phyloP scores from a whole-genome alignment of 1,284 basidiomycete species.

The Pseudozyma sp. region DNA sequence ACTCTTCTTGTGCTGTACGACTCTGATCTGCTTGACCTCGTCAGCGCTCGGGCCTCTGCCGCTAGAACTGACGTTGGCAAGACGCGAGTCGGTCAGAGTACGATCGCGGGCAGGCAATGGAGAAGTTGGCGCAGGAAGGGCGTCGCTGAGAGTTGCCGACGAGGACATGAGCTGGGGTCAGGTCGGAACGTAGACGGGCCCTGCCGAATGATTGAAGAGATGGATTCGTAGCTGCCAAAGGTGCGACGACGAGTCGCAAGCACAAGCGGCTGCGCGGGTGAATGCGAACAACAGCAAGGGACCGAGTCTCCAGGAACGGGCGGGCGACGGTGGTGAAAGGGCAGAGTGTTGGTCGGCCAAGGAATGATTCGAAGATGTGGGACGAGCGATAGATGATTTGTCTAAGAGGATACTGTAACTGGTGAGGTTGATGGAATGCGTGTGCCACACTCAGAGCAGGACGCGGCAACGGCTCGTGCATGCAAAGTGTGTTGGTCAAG shows the following conservation, averaged over 20 bases:
- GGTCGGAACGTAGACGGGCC: too few relatives aligned
- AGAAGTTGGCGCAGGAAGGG: background rate
- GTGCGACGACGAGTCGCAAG: too few relatives aligned
- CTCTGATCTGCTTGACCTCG: constrained; percentile 3
- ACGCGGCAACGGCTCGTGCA: too few relatives aligned
- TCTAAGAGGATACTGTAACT: background rate
- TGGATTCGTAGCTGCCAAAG: too few relatives aligned
- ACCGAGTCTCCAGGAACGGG: too few relatives aligned
- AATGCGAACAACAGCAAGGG: too few relatives aligned
- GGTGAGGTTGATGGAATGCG: constrained; percentile 1
- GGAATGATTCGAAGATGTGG: too few relatives aligned
- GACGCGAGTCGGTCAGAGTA: constrained; percentile 25
- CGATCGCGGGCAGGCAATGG: constrained; percentile 19
- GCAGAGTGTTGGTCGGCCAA: too few relatives aligned
- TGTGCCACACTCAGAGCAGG: background rate
- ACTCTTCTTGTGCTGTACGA: constrained; percentile 3
- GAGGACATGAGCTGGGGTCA: constrained; percentile 22
- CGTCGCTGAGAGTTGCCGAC: constrained; percentile 11
- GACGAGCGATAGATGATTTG: background rate
- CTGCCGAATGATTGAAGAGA: too few relatives aligned
- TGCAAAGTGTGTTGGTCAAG: background rate
- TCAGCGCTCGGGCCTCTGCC: constrained; percentile 10
- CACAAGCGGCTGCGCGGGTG: too few relatives aligned
- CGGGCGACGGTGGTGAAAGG: too few relatives aligned
- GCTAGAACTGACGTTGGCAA: constrained; percentile 15